These are phyloP conservation scores for Apiospora marii DNA, from an alignment of 2,329 filamentous ascomycete genomes.

Conservation along the genomic window DNA sequence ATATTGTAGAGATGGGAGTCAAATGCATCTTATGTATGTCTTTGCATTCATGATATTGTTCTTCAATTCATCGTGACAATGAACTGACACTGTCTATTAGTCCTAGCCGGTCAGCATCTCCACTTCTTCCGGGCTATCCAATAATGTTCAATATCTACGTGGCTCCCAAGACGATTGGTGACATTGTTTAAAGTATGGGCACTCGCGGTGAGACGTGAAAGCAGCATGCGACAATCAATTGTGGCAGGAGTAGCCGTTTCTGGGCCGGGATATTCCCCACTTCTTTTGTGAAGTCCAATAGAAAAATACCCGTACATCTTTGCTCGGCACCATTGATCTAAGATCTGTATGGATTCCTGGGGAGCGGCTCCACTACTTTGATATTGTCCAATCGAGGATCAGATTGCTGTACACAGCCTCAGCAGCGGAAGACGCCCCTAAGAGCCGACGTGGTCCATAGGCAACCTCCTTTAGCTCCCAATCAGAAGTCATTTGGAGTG, in stretches of 20 bases:
- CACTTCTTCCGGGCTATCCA: background rate
- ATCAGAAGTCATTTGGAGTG: background rate
- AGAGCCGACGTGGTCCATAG: background rate
- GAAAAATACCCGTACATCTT: background rate
- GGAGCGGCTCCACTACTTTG: background rate
- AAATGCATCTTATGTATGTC: background rate
- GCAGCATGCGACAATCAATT: background rate
- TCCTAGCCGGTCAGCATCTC: background rate
- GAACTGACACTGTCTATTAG: too few species aligned
- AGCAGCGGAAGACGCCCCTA: background rate
- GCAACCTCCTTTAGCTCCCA: background rate
- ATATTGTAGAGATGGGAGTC: background rate
- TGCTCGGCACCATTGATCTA: too few species aligned
- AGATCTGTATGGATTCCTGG: too few species aligned
- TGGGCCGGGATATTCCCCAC: background rate
- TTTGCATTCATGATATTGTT: too few species aligned
- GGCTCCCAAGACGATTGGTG: background rate
- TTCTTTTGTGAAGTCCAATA: background rate
- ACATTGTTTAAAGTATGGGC: background rate
- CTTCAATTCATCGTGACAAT: too few species aligned
- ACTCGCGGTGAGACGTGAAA: background rate
- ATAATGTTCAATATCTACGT: background rate
- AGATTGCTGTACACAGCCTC: background rate
- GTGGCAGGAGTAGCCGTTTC: background rate
- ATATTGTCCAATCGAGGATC: background rate